A percentile compares a stretch with the other conserved stretches of the same genome.
phyloP scores from a whole-genome alignment of 2,329 filamentous ascomycete species.

The Sarocladiaceae sp. region DNA sequence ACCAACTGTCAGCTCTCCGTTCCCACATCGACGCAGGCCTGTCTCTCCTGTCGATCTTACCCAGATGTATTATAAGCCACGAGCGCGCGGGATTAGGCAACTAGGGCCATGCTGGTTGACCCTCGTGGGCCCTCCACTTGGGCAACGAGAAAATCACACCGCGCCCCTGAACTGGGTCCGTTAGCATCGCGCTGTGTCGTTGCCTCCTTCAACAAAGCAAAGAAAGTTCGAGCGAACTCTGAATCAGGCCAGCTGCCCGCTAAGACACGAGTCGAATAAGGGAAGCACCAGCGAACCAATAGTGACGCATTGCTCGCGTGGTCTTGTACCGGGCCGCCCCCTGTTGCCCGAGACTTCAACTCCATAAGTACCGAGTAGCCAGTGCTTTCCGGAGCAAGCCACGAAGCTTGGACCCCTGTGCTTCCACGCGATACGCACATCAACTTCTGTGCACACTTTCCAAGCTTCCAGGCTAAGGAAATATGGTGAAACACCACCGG shows the following conservation, averaged over 20 bases:
- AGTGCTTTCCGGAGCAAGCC: too few relatives aligned
- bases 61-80: not conserved
- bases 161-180: not conserved
- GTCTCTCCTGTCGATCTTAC: constrained; percentile 7
- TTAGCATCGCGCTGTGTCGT: not conserved
- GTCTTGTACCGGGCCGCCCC: not conserved
- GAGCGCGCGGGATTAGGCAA: not conserved
- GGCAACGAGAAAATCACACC: not conserved
- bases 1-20: not conserved
- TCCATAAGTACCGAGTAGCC: not conserved
- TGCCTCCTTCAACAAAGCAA: not conserved
- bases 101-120: not conserved
- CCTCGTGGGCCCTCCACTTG: not conserved
- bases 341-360: not conserved
- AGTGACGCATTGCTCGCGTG: not conserved
- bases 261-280: too few relatives aligned
- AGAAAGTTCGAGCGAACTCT: not conserved
- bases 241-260: too few relatives aligned
- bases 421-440: not conserved
- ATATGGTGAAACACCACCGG: constrained; percentile 1
- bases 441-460: not conserved
- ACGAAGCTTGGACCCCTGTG: not conserved
- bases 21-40: not conserved
- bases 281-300: too few relatives aligned
- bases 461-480: not conserved